Percentiles rank a stretch among this genome's conserved stretches.
Conservation (phyloP, 2,329 filamentous ascomycete species). For the Gaeumannomyces sp. region DNA sequence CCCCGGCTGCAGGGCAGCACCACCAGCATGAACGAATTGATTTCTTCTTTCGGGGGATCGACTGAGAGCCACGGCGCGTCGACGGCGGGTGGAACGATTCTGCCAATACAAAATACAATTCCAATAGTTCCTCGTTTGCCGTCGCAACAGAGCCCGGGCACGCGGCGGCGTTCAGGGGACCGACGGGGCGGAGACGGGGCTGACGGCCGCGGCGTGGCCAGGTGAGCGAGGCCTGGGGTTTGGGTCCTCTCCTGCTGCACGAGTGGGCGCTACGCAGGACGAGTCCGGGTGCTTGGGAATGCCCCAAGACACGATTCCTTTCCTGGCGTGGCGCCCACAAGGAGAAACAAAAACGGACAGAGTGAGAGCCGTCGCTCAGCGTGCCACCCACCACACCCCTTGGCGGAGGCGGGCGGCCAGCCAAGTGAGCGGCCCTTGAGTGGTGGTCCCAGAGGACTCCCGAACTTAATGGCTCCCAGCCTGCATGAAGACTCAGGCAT, state of each 20-base stretch:
- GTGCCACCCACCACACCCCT: not conserved
- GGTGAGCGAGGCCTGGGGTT: too few relatives aligned
- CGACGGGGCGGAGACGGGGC: too few relatives aligned
- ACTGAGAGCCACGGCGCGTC: not conserved
- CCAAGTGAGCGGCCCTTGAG: not conserved
- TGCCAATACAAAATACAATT: too few relatives aligned
- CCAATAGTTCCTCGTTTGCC: not conserved
- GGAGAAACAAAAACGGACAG: not conserved
- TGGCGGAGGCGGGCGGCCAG: not conserved
- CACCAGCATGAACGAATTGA: not conserved
- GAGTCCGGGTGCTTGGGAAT: too few relatives aligned
- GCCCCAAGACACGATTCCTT: not conserved
- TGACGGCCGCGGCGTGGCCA: not conserved
- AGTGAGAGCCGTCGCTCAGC: not conserved
- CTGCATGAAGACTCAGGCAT: constrained; percentile 1
- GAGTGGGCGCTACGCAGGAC: too few relatives aligned
- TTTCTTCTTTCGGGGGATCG: not conserved
- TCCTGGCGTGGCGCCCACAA: not conserved
- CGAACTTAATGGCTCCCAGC: not conserved
- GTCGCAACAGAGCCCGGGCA: not conserved
- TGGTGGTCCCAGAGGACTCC: not conserved
- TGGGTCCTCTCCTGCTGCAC: too few relatives aligned
- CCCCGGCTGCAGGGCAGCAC: not conserved
- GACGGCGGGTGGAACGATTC: not conserved
- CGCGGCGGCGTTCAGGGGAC: not conserved